Evolutionary conservation across 2,329 filamentous ascomycete species (phyloP).

Genomic region (Septoria petroselini): DNA sequence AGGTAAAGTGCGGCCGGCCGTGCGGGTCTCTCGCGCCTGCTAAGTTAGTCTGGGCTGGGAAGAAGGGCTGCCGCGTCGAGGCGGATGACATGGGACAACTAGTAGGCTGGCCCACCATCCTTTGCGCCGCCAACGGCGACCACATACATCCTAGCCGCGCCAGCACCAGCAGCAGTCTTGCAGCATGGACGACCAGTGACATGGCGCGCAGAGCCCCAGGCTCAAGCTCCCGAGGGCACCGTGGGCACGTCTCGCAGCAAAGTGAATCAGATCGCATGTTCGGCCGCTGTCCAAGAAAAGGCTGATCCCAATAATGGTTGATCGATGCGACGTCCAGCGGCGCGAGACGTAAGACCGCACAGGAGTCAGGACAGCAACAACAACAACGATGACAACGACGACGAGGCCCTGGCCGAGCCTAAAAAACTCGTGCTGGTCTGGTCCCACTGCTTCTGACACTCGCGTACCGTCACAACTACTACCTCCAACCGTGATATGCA

Average conservation of each 20-base stretch:
- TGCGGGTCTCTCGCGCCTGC: neutral
- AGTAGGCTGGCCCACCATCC: conserved; percentile 5
- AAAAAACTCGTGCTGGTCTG: conserved; percentile 10
- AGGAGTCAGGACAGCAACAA: conserved; percentile 13
- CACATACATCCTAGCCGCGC: conserved; percentile 1
- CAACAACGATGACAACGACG: conserved; percentile 9
- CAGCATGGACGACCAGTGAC: conserved; percentile 1
- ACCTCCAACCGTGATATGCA: conserved; percentile 6
- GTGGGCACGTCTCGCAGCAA: conserved; percentile 14
- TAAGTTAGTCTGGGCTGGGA: conserved; percentile 2
- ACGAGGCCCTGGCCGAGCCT: conserved; percentile 15
- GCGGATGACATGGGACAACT: neutral
- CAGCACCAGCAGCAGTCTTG: conserved; percentile 10
- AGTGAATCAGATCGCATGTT: conserved; percentile 22
- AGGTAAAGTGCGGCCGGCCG: conserved; percentile 1
- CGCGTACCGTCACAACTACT: conserved; percentile 5
- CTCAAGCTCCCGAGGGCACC: conserved; percentile 22
- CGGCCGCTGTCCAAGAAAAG: conserved; percentile 14
- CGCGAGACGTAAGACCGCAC: conserved; percentile 21
- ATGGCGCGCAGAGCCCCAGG: neutral
- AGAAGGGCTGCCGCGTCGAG: neutral
- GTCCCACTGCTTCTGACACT: conserved; percentile 13
- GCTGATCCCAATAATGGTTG: conserved; percentile 25
- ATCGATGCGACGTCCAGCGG: conserved; percentile 13
- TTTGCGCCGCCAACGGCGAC: conserved; percentile 3